A percentile compares a stretch with the other conserved stretches of the same genome.
These are phyloP conservation scores for Yarrowia bubula DNA, from an alignment of 805 yeast species.

Conservation along the genomic window DNA sequence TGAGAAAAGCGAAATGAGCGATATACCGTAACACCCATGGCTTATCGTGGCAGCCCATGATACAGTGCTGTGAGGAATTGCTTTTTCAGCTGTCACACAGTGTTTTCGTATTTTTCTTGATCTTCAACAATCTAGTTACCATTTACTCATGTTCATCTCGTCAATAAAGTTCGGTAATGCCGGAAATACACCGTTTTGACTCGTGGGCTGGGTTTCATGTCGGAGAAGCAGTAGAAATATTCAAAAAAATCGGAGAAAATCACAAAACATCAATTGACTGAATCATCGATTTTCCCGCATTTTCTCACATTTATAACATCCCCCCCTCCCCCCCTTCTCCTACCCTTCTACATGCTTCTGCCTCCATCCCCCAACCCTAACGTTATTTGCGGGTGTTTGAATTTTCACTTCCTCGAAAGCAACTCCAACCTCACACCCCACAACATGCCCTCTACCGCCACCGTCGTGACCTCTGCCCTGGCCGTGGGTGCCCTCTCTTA, in stretches of 20 bases:
- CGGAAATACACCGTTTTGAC: background rate
- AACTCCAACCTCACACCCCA: background rate
- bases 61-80: no score
- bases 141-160: background rate
- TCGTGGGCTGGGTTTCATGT: background rate
- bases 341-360: conserved; percentile 11
- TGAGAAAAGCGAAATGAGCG: no score
- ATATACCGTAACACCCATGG: no score
- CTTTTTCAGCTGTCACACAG: no score
- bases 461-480: conserved; percentile 37
- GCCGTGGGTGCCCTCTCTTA: conserved; percentile 46
- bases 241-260: background rate
- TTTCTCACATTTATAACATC: background rate
- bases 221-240: background rate
- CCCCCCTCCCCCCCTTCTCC: background rate
- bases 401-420: conserved; percentile 12
- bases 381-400: conserved; percentile 3
- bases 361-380: background rate
- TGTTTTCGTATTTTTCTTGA: no score
- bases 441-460: conserved; percentile 39
- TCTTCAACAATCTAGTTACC: no score
- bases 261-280: background rate
- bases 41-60: no score
- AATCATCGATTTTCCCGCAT: background rate
- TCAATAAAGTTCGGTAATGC: background rate